Conservation (phyloP, 1,139 yeast species). For the Blastobotrys raffinosifermentans region DNA sequence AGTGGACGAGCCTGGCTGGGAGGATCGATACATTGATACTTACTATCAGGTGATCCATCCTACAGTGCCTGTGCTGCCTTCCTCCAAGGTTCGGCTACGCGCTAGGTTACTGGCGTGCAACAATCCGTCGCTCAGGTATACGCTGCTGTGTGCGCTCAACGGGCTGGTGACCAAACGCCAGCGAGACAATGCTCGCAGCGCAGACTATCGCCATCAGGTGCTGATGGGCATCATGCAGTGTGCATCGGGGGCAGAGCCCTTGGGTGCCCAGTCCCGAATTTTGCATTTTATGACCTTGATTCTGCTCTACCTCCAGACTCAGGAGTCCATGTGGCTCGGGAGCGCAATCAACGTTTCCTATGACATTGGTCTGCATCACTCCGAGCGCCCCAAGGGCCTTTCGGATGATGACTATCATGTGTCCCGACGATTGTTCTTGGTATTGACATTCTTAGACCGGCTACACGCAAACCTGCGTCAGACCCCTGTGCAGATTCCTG, state of each 20-base stretch:
- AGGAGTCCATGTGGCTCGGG: conserved; percentile 34
- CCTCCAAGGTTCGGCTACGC: conserved; percentile 29
- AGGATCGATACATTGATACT: conserved; percentile 32
- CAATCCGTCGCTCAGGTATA: conserved; percentile 19
- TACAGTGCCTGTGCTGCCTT: conserved; percentile 36
- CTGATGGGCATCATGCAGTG: conserved; percentile 10
- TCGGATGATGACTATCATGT: conserved; percentile 20
- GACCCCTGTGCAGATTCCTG: conserved; percentile 23
- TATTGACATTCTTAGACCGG: conserved; percentile 30
- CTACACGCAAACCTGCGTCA: conserved; percentile 23
- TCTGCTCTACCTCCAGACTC: conserved; percentile 33
- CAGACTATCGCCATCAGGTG: conserved; percentile 15
- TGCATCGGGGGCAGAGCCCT: conserved; percentile 6
- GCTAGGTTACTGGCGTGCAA: conserved; percentile 27
- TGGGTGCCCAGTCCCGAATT: conserved; percentile 18
- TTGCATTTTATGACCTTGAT: conserved; percentile 30
- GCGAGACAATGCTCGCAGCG: too few species aligned
- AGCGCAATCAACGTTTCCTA: conserved; percentile 33
- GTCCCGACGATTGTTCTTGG: conserved; percentile 27
- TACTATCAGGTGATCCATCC: conserved; percentile 38
- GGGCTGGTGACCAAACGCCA: conserved; percentile 16
- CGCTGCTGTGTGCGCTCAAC: conserved; percentile 20
- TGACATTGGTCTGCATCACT: conserved; percentile 21
- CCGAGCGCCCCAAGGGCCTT: conserved; percentile 5
- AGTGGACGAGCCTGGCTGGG: conserved; percentile 25